Evolutionary conservation across 495 filamentous ascomycete species (phyloP).

Genomic region (Penicillium parvum): DNA sequence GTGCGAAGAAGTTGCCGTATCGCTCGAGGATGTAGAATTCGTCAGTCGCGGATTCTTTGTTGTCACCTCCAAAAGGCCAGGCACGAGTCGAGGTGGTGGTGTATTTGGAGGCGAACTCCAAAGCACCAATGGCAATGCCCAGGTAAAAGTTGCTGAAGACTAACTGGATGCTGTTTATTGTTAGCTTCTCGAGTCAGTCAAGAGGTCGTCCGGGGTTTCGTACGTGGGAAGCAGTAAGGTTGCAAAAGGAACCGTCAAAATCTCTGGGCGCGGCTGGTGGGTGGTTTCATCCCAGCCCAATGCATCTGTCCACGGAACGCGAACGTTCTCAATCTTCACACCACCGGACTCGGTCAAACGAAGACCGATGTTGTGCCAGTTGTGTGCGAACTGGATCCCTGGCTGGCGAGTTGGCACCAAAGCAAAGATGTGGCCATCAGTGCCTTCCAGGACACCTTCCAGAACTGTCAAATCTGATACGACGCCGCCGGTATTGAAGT

Average conservation of each 20-base stretch:
- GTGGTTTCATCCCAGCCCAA: slow-evolving; percentile 49
- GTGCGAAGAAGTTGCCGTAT: slow-evolving; percentile 57
- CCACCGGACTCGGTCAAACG: slow-evolving; percentile 57
- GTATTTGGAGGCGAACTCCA: slow-evolving; percentile 47
- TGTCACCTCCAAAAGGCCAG: slow-evolving; percentile 56
- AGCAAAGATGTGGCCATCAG: slow-evolving; percentile 56
- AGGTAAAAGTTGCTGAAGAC: slow-evolving; percentile 62
- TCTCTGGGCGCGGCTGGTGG: slow-evolving; percentile 40
- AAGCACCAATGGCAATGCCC: slow-evolving; percentile 52
- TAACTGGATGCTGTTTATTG: slow-evolving; percentile 51
- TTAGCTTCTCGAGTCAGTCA: too few relatives aligned
- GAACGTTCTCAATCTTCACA: slow-evolving; percentile 53
- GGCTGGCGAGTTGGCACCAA: slow-evolving; percentile 48
- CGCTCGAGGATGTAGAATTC: slow-evolving; percentile 59
- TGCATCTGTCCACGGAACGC: slow-evolving; percentile 52
- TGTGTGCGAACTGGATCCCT: slow-evolving; percentile 52
- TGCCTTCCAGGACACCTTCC: slow-evolving; percentile 52
- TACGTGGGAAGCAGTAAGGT: slow-evolving; percentile 54
- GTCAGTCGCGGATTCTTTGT: slow-evolving; percentile 49
- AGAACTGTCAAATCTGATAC: slow-evolving; percentile 59
- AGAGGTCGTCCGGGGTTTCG: slow-evolving; percentile 4
- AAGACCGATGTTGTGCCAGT: slow-evolving; percentile 60
- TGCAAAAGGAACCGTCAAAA: slow-evolving; percentile 46
- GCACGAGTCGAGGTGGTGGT: slow-evolving; percentile 48
- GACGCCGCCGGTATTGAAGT: slow-evolving; percentile 60